Evolutionary conservation across 2,329 filamentous ascomycete species (phyloP), one percentile per base, ranked within the genome.

Genomic region (Nannizziopsis arthrosporioides): DNA sequence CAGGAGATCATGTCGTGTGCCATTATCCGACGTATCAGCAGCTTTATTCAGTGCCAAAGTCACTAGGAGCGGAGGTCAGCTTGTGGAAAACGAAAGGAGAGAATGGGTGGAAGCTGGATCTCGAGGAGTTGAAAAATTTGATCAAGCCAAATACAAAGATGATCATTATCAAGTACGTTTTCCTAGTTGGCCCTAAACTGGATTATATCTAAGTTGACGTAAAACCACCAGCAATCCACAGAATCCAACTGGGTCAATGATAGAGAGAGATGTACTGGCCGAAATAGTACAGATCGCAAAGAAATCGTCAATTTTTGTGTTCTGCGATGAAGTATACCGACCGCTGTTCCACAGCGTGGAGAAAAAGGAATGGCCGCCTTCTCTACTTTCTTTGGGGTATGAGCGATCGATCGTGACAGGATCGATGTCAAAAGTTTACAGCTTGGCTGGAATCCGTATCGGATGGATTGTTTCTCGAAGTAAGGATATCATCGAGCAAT

Each of bases 21-120:
- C 84, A 92, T 50, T 85, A 88, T 61, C 87, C 88, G 8, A 89
- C 86, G 0, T 93, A 92, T 59, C 85, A 92, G 62, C 86, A 93
- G 57, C 73, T 94, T 1, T 92, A 90, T 59, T 72, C 79, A 10
- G 77, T 93, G 0, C 85, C 87, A 0, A 73, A 74, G 55, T 82
- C 80, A 36, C 67, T 93, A 4, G 86, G 87, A 0, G 85, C 85
- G 1, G 77, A 86, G 51, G 83, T 93, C 11, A 80, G 81, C 36
- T 63, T 90, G 9, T 94, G 87, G 87, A 79, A 77, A 60, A 73
- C 87, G 8, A 74, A 72, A 43, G 72, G 76, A 34, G 71, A 78
- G 15, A 74, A 85, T 44, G 72, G 74, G 8, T 92, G 82, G 70
- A 66, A 82, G 6, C 78, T 84, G 0, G 73, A 85, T 53, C 63